Conservation (phyloP, 306 rosid genomes). For the Prunus campanulata region DNA sequence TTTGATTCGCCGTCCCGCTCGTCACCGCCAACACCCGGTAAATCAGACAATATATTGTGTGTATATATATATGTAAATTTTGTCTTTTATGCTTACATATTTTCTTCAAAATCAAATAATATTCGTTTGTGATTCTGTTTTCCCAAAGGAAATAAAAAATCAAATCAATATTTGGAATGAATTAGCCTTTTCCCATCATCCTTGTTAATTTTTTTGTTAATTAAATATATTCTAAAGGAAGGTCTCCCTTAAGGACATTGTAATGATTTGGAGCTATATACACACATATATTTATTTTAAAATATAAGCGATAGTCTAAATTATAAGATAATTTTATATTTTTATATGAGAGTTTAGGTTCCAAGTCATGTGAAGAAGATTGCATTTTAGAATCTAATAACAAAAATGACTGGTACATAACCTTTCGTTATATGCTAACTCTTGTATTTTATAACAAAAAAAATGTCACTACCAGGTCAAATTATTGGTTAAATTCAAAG, state of each 20-base stretch:
- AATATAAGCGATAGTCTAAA: too few species aligned
- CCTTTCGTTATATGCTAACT: not conserved
- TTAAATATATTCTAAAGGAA: too few species aligned
- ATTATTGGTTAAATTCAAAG: too few species aligned
- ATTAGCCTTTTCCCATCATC: not conserved
- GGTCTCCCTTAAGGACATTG: too few species aligned
- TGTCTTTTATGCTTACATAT: not conserved
- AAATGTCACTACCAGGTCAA: too few species aligned
- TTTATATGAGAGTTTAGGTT: too few species aligned
- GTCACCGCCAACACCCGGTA: conserved; percentile 34
- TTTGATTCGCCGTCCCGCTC: not conserved
- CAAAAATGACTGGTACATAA: not conserved
- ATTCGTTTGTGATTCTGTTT: not conserved
- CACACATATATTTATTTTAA: too few species aligned
- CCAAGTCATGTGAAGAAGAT: not conserved
- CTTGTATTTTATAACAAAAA: not conserved
- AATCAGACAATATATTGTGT: not conserved
- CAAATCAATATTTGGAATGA: too few species aligned
- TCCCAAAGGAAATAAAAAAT: too few species aligned
- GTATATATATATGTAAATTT: not conserved
- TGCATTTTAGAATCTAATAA: not conserved
- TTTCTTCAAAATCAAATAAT: not conserved
- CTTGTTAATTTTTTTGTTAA: not conserved
- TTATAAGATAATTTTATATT: too few species aligned
- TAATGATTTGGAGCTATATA: too few species aligned